Evolutionary conservation across 2,329 filamentous ascomycete genomes (phyloP).

Genomic region (Apiospora arundinis): DNA sequence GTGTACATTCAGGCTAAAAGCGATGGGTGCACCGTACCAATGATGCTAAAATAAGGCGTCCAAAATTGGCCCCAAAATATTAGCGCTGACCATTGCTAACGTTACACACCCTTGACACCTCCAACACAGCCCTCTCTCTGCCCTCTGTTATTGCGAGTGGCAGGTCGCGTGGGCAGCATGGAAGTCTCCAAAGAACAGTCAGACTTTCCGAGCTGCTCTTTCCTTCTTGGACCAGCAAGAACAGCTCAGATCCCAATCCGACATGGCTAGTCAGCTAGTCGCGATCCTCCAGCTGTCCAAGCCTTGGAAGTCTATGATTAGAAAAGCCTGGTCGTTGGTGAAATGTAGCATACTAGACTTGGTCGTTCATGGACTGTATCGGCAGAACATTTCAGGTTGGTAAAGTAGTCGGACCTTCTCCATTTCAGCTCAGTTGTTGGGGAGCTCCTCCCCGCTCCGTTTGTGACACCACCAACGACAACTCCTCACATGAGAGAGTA

Average conservation of each 20-base stretch:
- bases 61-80: background rate
- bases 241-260: background rate
- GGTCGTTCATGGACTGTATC: background rate
- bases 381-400: background rate
- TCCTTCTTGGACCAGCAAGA: background rate
- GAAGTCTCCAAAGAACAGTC: background rate
- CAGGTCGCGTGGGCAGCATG: background rate
- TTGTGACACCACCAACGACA: background rate
- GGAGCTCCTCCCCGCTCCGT: background rate
- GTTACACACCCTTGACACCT: background rate
- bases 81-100: background rate
- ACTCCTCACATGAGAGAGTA: background rate
- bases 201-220: background rate
- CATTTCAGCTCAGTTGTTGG: background rate
- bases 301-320: background rate
- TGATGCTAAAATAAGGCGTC: conserved; percentile 12
- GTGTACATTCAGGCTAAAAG: conserved; percentile 13
- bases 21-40: background rate
- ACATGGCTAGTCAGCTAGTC: background rate
- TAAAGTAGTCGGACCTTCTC: background rate
- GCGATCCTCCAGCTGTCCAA: background rate
- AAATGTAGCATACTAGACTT: background rate
- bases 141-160: background rate
- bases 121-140: background rate
- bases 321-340: background rate